Conservation (phyloP, 441 rosid genomes). For the Theobroma grandiflorum region DNA sequence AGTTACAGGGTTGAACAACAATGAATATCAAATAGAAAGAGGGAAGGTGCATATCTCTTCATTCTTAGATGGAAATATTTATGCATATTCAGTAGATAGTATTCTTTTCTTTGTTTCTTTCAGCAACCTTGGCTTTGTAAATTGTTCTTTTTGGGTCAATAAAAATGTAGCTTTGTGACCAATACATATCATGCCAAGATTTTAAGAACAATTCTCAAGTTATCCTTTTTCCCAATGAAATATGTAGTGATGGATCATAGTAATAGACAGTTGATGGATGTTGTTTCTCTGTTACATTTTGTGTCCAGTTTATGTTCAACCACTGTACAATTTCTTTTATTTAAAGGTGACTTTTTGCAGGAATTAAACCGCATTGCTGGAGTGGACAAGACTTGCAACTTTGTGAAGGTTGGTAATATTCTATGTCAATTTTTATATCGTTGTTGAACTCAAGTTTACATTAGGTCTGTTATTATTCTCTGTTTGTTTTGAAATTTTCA, state of each 20-base stretch:
- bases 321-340: not conserved
- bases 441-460: not conserved
- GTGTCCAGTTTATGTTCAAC: not conserved
- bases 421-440: not conserved
- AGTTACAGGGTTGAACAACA: constrained; percentile 91
- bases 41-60: constrained; percentile 68
- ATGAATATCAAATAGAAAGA: constrained; percentile 93
- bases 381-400: constrained; percentile 82
- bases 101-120: not conserved
- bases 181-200: not conserved
- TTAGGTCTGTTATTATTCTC: not conserved
- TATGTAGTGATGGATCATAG: not conserved
- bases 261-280: not conserved
- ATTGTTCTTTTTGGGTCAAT: not conserved
- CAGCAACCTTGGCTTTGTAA: not conserved
- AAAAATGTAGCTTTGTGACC: not conserved
- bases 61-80: not conserved
- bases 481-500: not conserved
- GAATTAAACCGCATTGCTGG: constrained; percentile 83
- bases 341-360: constrained; percentile 41
- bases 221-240: not conserved
- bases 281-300: not conserved
- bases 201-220: not conserved
- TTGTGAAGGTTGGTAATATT: constrained; percentile 80
- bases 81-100: not conserved